A percentile compares a stretch with the other conserved stretches of the same genome.
phyloP scores from a whole-genome alignment of 176 grass and related monocot genomes.

The Oryza longistaminata region DNA sequence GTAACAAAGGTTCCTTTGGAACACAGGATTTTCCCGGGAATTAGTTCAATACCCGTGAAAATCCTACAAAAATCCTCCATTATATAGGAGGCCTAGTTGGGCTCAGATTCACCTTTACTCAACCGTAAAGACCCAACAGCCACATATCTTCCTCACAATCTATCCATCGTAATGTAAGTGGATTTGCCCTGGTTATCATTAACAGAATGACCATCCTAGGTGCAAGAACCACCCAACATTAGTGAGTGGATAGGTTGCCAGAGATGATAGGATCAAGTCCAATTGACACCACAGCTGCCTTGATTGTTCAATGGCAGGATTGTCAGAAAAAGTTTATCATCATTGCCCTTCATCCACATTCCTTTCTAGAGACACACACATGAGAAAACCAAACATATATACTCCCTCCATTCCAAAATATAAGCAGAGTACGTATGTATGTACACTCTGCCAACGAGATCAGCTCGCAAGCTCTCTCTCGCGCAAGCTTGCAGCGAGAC shows the following conservation, averaged over 20 bases:
- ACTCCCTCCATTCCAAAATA: too few species aligned
- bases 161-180: background rate
- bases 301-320: background rate
- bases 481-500: too few species aligned
- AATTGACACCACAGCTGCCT: too few species aligned
- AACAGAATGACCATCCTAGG: conserved; percentile 25
- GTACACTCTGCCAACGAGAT: background rate
- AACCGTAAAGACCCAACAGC: background rate
- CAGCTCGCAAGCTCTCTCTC: background rate
- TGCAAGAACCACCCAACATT: background rate
- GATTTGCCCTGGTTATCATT: conserved; percentile 20
- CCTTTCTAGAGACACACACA: background rate
- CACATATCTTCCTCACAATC: background rate
- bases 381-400: too few species aligned
- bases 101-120: conserved; percentile 40
- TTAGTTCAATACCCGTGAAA: background rate
- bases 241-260: background rate
- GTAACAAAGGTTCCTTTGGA: too few species aligned
- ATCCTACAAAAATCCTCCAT: background rate
- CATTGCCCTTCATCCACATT: background rate
- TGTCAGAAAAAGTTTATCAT: background rate
- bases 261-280: too few species aligned
- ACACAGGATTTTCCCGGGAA: background rate
- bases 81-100: background rate
- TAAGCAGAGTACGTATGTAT: conserved; percentile 12